Base-by-base conservation (phyloP, 2,329 filamentous ascomycete genomes). In the Setomelanomma holmii region DNA sequence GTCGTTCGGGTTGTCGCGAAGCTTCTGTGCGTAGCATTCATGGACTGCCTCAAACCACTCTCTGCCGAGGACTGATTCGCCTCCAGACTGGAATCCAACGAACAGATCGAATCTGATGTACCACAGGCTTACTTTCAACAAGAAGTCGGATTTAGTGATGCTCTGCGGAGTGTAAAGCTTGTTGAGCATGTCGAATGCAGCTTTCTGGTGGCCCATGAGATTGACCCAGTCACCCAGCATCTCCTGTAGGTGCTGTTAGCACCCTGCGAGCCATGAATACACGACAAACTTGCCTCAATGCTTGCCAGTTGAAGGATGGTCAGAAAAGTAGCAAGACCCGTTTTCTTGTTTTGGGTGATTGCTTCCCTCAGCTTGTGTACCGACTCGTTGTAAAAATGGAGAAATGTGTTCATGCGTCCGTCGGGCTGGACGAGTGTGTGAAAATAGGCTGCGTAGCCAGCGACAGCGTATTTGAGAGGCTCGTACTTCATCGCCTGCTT, bases 171-270 rank as follows among this genome's bases (percentile, higher is more conserved):
- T 91, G 69, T 91, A 93, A 0, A 97, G 78, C 38, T 88, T 85
- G 1, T 83, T 89, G 40, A 98, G 78, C 64, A 98, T 88, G 58
- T 91, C 86, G 67, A 89, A 86, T 0, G 95, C 95, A 10, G 93
- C 95, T 69, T 89, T 91, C 72, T 97, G 93, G 71, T 98, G 95
- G 19, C 92, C 90, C 75, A 95, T 88, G 14, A 98, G 80, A 66
- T 96, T 97, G 46, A 96, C 86, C 92, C 92, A 98, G 71, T 99
- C 95, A 11, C 95, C 95, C 40, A 98, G 82, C 66, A 92, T 96
- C 76, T 98, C 95, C 91, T 96, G 66, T 45, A 21, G 45, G 49
- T 17, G 42, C 42, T 44, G 43, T 65, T 36, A 65, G 61, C 42
- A 21, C 19, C 30, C 6, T 5, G 10, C 30, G 7, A 1, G 12